Conservation (phyloP, 2,329 filamentous ascomycete species). For the Dactylellina drechsleri region DNA sequence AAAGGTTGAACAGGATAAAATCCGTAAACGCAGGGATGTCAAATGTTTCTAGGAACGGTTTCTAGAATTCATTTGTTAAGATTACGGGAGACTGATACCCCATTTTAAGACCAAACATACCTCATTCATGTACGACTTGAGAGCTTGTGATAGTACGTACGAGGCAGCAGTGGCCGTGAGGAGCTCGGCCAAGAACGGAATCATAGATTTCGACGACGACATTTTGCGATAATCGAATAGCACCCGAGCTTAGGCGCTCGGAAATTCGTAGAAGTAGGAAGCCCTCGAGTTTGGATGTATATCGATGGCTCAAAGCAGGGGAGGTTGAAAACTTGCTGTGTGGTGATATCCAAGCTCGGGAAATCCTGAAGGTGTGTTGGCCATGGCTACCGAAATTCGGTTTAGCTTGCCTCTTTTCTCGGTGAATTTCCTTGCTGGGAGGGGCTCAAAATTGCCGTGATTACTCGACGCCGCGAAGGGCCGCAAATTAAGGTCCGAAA, state of each 20-base stretch:
- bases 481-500: slow-evolving; percentile 1
- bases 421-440: too few species aligned
- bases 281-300: too few species aligned
- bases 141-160: slow-evolving; percentile 47
- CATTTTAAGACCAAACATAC: slow-evolving; percentile 8
- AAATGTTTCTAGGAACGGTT: slow-evolving; percentile 47
- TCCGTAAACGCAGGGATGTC: slow-evolving; percentile 44
- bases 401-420: too few species aligned
- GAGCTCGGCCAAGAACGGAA: slow-evolving; percentile 49
- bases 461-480: too few species aligned
- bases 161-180: slow-evolving; percentile 41
- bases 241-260: not conserved
- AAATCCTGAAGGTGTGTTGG: too few species aligned
- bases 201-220: slow-evolving; percentile 35
- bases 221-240: slow-evolving; percentile 9
- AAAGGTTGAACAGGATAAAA: slow-evolving; percentile 42
- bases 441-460: too few species aligned
- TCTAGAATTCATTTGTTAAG: slow-evolving; percentile 15
- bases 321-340: too few species aligned
- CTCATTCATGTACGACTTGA: slow-evolving; percentile 37
- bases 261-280: not conserved
- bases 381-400: too few species aligned
- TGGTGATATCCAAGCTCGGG: too few species aligned
- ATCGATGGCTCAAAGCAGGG: too few species aligned
- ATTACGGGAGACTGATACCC: not conserved